phyloP scores from a whole-genome alignment of 2,329 filamentous ascomycete genomes.

The Colletotrichum liriopes region DNA sequence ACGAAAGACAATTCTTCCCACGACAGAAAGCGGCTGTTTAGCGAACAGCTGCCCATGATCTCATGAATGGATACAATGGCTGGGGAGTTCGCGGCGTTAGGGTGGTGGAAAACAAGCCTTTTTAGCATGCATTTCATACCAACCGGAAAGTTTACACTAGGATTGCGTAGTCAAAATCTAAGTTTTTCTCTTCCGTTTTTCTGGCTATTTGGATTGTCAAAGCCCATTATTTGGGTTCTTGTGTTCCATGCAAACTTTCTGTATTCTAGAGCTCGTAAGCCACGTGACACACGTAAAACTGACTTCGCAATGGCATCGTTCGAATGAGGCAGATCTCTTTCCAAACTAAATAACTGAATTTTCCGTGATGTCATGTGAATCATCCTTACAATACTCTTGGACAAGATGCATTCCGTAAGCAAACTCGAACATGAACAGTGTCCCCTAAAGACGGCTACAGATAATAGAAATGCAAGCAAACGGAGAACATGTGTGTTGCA shows the following conservation, averaged over 20 bases:
- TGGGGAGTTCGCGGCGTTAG: slow-evolving; percentile 20
- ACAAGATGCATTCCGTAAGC: too few relatives aligned
- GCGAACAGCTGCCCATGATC: not conserved
- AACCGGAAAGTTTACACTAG: not conserved
- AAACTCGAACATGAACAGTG: too few relatives aligned
- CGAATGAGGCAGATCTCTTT: too few relatives aligned
- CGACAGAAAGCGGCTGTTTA: too few relatives aligned
- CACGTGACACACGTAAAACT: not conserved
- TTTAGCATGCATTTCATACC: not conserved
- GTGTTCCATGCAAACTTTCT: not conserved
- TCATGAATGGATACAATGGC: not conserved
- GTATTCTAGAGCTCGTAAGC: not conserved
- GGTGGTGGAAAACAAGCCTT: not conserved
- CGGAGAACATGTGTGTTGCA: too few relatives aligned
- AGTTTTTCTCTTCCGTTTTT: not conserved
- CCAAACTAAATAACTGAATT: not conserved
- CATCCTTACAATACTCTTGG: too few relatives aligned
- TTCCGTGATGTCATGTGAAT: too few relatives aligned
- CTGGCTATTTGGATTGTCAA: not conserved
- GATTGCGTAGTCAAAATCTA: too few relatives aligned
- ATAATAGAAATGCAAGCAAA: too few relatives aligned
- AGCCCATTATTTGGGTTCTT: not conserved
- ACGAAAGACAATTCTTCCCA: not conserved
- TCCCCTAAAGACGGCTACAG: too few relatives aligned
- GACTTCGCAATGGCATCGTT: not conserved